A percentile compares a stretch with the other conserved stretches of the same genome.
These are phyloP conservation scores for Kingdonia uniflora DNA, from an alignment of 164 flowering plant genomes.

Conservation along the genomic window DNA sequence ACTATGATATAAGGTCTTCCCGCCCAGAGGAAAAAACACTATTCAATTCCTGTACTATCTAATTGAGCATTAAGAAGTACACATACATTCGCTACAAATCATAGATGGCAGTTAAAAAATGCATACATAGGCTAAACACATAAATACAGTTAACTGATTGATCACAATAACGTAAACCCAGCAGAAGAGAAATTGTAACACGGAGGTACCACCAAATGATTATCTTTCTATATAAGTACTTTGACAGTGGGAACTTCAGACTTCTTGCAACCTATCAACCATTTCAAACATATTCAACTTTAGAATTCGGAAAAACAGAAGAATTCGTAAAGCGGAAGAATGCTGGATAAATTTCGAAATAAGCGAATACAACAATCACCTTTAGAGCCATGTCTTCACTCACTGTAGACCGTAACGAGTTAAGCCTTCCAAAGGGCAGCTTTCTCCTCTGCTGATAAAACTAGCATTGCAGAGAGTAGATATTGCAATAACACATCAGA, in stretches of 20 bases:
- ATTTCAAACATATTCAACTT: slow-evolving; percentile 4
- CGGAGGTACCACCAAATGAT: no score
- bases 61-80: no score
- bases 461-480: slow-evolving; percentile 91
- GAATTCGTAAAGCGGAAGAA: not conserved
- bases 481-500: slow-evolving; percentile 83
- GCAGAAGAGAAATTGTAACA: no score
- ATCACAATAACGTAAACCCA: no score
- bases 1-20: no score
- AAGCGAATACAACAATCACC: slow-evolving; percentile 27
- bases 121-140: no score
- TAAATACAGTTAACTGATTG: no score
- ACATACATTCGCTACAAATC: no score
- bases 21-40: no score
- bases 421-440: slow-evolving; percentile 86
- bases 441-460: slow-evolving; percentile 77
- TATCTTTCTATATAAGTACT: slow-evolving; percentile 55
- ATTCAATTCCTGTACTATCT: no score
- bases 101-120: no score
- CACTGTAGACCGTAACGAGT: slow-evolving; percentile 65
- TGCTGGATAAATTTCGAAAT: not conserved
- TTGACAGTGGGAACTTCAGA: slow-evolving; percentile 71
- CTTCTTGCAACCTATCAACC: slow-evolving; percentile 75
- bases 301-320: not conserved
- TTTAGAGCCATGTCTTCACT: slow-evolving; percentile 73